A percentile compares a stretch with the other conserved stretches of the same genome.
phyloP scores from a whole-genome alignment of 768 basidiomycete species.

The Boletus coccyginus region DNA sequence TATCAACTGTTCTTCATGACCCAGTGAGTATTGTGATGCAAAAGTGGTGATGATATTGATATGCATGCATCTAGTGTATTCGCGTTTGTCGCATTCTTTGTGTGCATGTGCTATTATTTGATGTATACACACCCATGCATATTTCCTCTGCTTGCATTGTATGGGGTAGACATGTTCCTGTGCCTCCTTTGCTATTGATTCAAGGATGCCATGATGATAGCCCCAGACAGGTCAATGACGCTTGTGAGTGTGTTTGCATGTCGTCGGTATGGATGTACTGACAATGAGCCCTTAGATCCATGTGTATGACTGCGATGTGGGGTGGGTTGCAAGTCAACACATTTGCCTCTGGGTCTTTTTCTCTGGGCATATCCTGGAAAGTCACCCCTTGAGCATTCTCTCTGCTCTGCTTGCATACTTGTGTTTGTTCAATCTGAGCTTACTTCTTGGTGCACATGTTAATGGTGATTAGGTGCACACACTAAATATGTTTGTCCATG shows the following conservation, averaged over 20 bases:
- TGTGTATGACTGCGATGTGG: constrained; percentile 50
- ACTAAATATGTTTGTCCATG: constrained; percentile 51
- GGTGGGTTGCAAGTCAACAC: constrained; percentile 62
- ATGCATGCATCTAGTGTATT: constrained; percentile 37
- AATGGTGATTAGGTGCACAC: constrained; percentile 74
- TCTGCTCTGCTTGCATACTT: constrained; percentile 58
- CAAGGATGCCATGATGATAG: constrained; percentile 70
- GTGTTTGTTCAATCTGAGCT: constrained; percentile 42
- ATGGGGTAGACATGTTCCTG: constrained; percentile 49
- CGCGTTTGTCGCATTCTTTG: constrained; percentile 54
- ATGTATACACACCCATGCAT: constrained; percentile 81
- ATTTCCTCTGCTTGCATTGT: constrained; percentile 68
- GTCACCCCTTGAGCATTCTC: constrained; percentile 77
- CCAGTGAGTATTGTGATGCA: constrained; percentile 51
- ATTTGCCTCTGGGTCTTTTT: constrained; percentile 43
- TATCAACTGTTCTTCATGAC: constrained; percentile 71
- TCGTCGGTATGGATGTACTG: not conserved
- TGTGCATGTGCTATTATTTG: too few species aligned
- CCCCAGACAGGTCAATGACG: constrained; percentile 66
- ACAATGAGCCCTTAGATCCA: constrained; percentile 39
- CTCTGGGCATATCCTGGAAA: constrained; percentile 76
- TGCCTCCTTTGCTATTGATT: constrained; percentile 68
- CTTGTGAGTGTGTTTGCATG: constrained; percentile 44
- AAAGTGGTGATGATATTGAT: not conserved
- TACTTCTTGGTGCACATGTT: constrained; percentile 65